Conservation (phyloP, 768 basidiomycete genomes). For the Vararia minispora region DNA sequence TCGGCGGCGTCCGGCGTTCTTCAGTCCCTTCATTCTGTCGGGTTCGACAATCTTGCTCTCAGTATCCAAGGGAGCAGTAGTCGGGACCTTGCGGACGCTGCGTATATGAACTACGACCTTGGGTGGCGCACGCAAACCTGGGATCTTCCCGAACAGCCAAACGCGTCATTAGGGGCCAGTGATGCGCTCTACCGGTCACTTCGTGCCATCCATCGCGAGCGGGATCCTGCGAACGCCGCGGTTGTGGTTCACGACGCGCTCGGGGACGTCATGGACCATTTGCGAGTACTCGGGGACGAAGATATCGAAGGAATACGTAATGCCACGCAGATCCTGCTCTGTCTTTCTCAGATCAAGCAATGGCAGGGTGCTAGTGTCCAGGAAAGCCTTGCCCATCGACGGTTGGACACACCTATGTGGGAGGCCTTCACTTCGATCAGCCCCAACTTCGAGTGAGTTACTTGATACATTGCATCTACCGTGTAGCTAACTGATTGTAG, state of each 20-base stretch:
- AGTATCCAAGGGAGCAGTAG: conserved; percentile 37
- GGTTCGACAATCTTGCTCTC: conserved; percentile 83
- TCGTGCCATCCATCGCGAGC: conserved; percentile 72
- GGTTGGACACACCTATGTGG: conserved; percentile 26
- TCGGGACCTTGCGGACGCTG: conserved; percentile 20
- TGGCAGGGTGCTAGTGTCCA: conserved; percentile 40
- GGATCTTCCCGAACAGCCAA: conserved; percentile 81
- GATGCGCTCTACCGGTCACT: conserved; percentile 66
- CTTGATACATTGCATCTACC: not conserved
- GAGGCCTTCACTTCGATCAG: conserved; percentile 36
- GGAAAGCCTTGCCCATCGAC: conserved; percentile 22
- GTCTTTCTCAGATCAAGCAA: conserved; percentile 59
- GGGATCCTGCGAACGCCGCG: conserved; percentile 41
- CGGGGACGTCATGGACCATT: conserved; percentile 46
- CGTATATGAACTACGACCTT: conserved; percentile 59
- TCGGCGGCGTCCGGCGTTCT: conserved; percentile 54
- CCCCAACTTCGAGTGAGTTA: conserved; percentile 53
- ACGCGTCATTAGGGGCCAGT: too few relatives aligned
- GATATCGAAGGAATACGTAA: conserved; percentile 67
- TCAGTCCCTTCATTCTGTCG: conserved; percentile 77
- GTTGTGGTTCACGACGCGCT: conserved; percentile 39
- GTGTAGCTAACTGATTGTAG: conserved; percentile 30
- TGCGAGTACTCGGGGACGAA: conserved; percentile 64
- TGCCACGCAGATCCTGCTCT: conserved; percentile 64
- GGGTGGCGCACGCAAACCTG: conserved; percentile 95